A percentile compares a stretch with the other conserved stretches of the same genome.
Conservation (phyloP, 1,139 yeast species). For the Diutina catenulata region DNA sequence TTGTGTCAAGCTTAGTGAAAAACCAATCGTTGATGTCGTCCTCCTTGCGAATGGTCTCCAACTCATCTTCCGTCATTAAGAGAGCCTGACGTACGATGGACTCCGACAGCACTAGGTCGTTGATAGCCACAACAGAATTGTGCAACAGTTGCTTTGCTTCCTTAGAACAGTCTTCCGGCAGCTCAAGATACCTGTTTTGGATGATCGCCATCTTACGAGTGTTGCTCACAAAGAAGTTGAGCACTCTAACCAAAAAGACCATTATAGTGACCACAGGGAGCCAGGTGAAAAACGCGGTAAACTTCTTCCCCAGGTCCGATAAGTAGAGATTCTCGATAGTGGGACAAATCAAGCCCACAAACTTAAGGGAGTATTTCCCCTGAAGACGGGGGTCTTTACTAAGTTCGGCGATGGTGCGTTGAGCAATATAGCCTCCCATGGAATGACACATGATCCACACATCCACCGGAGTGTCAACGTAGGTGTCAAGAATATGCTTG, state of each 20-base stretch:
- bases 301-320: conserved; percentile 36
- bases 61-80: conserved; percentile 47
- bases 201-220: conserved; percentile 14
- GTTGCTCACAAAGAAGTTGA: conserved; percentile 15
- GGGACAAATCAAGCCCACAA: conserved; percentile 55
- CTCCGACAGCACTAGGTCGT: conserved; percentile 26
- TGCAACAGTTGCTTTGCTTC: conserved; percentile 12
- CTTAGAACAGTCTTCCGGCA: background rate
- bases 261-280: conserved; percentile 20
- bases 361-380: conserved; percentile 15
- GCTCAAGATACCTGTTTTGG: conserved; percentile 6
- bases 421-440: conserved; percentile 1
- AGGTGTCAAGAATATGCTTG: conserved; percentile 14
- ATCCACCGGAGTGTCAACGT: conserved; percentile 1
- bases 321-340: conserved; percentile 45
- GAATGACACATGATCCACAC: conserved; percentile 4
- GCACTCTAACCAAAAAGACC: conserved; percentile 12
- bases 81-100: conserved; percentile 38
- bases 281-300: conserved; percentile 19
- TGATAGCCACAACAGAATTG: conserved; percentile 32
- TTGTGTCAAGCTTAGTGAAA: conserved; percentile 20
- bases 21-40: conserved; percentile 36
- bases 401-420: background rate
- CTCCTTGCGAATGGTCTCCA: conserved; percentile 32
- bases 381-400: conserved; percentile 13